These are phyloP conservation scores for Candida fluviatilis DNA, from an alignment of 805 yeast genomes.

Conservation along the genomic window DNA sequence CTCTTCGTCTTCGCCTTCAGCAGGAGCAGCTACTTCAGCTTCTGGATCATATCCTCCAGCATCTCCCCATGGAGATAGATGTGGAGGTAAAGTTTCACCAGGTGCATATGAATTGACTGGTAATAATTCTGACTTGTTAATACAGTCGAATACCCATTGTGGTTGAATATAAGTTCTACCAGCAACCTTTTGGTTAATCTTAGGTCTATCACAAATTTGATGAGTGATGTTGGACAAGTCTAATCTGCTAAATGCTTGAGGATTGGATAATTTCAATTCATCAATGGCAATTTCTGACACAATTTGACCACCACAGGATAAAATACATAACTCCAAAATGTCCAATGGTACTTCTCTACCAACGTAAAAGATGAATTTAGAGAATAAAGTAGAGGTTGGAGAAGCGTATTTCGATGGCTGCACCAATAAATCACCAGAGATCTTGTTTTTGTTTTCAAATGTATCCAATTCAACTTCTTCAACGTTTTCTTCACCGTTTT, in stretches of 20 bases:
- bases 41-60: conserved; percentile 85
- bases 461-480: conserved; percentile 52
- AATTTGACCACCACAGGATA: conserved; percentile 81
- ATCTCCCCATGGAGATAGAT: conserved; percentile 99
- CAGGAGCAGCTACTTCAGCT: conserved; percentile 39
- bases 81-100: conserved; percentile 95
- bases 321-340: conserved; percentile 78
- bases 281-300: conserved; percentile 87
- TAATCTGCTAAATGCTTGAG: conserved; percentile 42
- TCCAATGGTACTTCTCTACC: conserved; percentile 97
- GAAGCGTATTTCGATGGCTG: conserved; percentile 61
- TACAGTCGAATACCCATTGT: conserved; percentile 93
- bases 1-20: conserved; percentile 42
- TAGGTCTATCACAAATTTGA: conserved; percentile 92
- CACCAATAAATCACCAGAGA: conserved; percentile 62
- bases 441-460: conserved; percentile 56
- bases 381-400: conserved; percentile 62
- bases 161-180: conserved; percentile 96
- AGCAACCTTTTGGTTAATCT: conserved; percentile 66
- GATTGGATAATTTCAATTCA: conserved; percentile 53
- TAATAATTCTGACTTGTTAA: conserved; percentile 71
- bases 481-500: conserved; percentile 13
- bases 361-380: conserved; percentile 73
- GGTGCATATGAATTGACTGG: conserved; percentile 84
- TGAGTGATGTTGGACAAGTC: conserved; percentile 77